Evolutionary conservation across 306 rosid genomes (phyloP).

Genomic region (Crotalaria pallida): DNA sequence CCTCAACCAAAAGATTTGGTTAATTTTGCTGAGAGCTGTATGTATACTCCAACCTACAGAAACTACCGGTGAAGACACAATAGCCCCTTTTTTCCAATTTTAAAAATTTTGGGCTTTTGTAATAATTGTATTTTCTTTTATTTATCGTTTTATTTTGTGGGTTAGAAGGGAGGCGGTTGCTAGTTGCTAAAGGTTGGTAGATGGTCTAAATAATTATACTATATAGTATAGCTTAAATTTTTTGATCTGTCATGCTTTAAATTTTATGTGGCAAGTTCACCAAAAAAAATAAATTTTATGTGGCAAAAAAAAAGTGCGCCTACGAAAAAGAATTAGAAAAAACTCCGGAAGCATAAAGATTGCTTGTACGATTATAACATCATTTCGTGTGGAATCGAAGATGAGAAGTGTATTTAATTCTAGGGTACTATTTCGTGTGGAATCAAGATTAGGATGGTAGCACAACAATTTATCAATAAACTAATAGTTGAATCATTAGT

Average conservation of each 20-base stretch:
- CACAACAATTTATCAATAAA: too few species aligned
- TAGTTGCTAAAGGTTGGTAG: neutral
- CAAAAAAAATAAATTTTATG: too few species aligned
- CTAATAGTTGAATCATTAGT: too few species aligned
- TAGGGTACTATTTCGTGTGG: too few species aligned
- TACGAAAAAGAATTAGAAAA: conserved; percentile 6
- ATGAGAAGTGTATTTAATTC: too few species aligned
- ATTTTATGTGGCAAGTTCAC: too few species aligned
- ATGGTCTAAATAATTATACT: too few species aligned
- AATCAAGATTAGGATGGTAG: too few species aligned
- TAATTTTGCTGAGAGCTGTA: conserved; percentile 77
- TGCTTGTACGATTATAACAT: too few species aligned
- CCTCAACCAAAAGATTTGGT: conserved; percentile 86
- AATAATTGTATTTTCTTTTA: neutral
- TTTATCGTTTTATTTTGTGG: neutral
- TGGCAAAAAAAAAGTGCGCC: too few species aligned
- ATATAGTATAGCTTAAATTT: conserved; percentile 17
- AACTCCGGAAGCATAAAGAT: neutral
- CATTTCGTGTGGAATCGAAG: too few species aligned
- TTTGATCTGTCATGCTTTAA: neutral
- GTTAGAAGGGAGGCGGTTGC: conserved; percentile 17
- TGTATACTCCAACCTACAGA: conserved; percentile 79
- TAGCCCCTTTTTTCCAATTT: neutral
- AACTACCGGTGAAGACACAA: conserved; percentile 47
- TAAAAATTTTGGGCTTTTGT: neutral